phyloP scores from a whole-genome alignment of 2,329 filamentous ascomycete genomes.

The Penicillium corylophilum region DNA sequence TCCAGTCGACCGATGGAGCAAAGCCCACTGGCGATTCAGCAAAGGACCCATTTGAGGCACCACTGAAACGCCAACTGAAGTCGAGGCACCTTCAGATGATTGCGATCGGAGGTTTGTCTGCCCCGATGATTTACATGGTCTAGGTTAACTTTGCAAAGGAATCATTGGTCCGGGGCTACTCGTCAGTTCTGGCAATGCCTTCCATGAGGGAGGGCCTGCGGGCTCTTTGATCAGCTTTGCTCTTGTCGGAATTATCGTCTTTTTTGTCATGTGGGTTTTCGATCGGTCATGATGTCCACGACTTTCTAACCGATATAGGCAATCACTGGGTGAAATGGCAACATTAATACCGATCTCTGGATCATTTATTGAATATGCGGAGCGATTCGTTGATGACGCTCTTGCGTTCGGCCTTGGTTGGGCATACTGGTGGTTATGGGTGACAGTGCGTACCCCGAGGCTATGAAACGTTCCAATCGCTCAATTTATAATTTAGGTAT shows the following conservation, averaged over 20 bases:
- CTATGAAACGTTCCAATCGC: background rate
- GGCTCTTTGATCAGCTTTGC: constrained; percentile 72
- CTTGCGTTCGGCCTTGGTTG: constrained; percentile 68
- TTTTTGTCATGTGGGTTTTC: constrained; percentile 37
- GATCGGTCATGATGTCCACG: background rate
- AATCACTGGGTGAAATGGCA: constrained; percentile 71
- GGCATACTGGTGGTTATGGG: constrained; percentile 62
- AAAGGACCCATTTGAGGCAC: constrained; percentile 20
- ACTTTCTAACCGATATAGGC: constrained; percentile 53
- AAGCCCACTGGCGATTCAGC: constrained; percentile 4
- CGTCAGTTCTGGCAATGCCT: constrained; percentile 68
- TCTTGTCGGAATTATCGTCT: constrained; percentile 68
- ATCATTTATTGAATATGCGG: constrained; percentile 68
- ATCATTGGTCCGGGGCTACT: constrained; percentile 69
- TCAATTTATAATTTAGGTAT: constrained; percentile 18
- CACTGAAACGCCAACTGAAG: constrained; percentile 50
- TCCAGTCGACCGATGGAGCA: background rate
- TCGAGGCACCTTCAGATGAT: constrained; percentile 65
- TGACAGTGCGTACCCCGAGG: constrained; percentile 21
- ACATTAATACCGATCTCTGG: constrained; percentile 71
- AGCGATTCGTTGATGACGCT: constrained; percentile 69
- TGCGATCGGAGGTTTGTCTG: constrained; percentile 43
- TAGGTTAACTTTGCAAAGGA: constrained; percentile 32
- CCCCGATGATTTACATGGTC: too few species aligned
- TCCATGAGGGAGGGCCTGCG: constrained; percentile 68